Base-by-base conservation (phyloP, 495 filamentous ascomycete species). In the Neurospora pannonica region DNA sequence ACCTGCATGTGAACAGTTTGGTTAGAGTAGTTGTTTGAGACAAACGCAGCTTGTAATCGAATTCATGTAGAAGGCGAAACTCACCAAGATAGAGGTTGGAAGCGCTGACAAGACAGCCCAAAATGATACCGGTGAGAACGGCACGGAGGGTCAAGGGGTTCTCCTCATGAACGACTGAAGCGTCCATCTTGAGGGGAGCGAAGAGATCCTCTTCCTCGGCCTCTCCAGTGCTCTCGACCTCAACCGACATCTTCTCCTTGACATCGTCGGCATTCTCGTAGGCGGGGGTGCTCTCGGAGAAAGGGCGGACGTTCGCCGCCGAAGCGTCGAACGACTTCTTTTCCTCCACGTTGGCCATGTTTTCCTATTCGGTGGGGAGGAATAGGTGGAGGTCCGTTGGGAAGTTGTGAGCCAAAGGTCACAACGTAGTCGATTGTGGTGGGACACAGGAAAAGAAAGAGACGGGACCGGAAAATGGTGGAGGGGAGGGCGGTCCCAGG, bases 41-140 rank as follows among this genome's bases (percentile, higher is more conserved):
- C 34, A 13, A 46, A 4, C 42, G 42, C 19, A 46, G 42, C 42
- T 46, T n/a, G 42, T 21, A 2, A n/a, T 17, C n/a, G 11, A 21
- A 28, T 3, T 24, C 36, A 71, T 11, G 40, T 42, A 15, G 71
- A 46, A 62, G 48, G 38, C 10, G 9, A 10, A 11, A 81, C 84
- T 76, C 72, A 88, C 90, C 80, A 67, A 92, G 86, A 74, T 92
- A 92, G 71, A 92, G 76, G 78, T 91, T 92, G 40, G 88, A 90
- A 15, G 89, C 88, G 80, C 89, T 89, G 40, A 91, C 88, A 13
- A 91, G 82, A 34, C 82, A 86, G 71, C 90, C 90, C 70, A 90
- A 84, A 71, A 88, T 74, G 74, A 87, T 85, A 62, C 90, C 90
- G 72, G 88, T 79, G 70, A 88, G 34, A 39, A 92, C 78, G 46